Evolutionary conservation across 1,284 basidiomycete species (phyloP).

Genomic region (Cutaneotrichosporon cavernicola): DNA sequence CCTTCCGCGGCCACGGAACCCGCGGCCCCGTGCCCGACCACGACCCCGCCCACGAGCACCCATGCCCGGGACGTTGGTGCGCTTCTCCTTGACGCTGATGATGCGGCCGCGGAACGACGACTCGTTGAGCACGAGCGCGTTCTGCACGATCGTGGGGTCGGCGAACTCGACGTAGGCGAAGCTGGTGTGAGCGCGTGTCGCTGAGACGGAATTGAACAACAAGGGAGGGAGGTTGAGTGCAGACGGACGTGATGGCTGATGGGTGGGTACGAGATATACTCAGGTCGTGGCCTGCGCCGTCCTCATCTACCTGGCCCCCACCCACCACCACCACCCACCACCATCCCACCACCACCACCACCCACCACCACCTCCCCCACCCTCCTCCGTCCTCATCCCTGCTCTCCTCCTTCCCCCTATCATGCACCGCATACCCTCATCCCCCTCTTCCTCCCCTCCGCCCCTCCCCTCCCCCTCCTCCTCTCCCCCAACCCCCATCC

Average conservation of each 20-base stretch:
- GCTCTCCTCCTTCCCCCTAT: no score
- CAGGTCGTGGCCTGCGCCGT: no score
- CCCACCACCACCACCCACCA: no score
- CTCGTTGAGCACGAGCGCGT: slow-evolving; percentile 93
- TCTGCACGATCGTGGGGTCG: slow-evolving; percentile 86
- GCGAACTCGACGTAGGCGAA: slow-evolving; percentile 99
- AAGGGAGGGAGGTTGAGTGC: no score
- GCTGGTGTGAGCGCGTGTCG: slow-evolving; percentile 53
- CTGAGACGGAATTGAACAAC: not conserved
- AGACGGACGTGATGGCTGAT: no score
- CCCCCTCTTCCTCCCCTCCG: not conserved
- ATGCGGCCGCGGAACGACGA: slow-evolving; percentile 88
- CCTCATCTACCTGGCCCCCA: no score
- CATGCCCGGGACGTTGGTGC: slow-evolving; percentile 90
- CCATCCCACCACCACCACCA: no score
- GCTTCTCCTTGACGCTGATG: slow-evolving; percentile 89
- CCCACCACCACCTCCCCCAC: no score
- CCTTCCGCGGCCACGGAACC: slow-evolving; percentile 63
- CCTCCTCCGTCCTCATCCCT: no score
- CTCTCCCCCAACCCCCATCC: not conserved
- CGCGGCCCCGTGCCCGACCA: slow-evolving; percentile 60
- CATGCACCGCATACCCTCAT: not conserved
- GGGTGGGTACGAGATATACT: no score
- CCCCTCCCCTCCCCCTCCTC: not conserved
- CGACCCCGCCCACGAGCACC: slow-evolving; percentile 64